Conservation (phyloP, 2,329 filamentous ascomycete genomes). For the Orbilia blumenaviensis region DNA sequence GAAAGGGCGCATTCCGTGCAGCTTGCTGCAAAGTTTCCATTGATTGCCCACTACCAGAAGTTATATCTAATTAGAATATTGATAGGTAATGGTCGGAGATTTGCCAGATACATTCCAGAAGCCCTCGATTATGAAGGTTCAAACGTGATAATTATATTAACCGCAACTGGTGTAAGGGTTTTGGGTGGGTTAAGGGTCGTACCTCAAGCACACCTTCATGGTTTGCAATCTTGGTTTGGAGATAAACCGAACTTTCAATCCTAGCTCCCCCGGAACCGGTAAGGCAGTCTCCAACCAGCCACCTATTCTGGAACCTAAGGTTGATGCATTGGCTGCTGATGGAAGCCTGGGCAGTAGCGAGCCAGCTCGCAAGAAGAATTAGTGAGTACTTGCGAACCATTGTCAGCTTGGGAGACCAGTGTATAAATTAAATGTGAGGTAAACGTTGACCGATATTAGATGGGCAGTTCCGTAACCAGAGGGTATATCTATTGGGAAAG, state of each 20-base stretch:
- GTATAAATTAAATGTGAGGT: not conserved
- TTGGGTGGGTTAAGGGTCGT: not conserved
- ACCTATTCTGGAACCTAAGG: constrained; percentile 20
- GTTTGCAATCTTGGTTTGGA: constrained; percentile 34
- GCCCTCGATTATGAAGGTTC: too few species aligned
- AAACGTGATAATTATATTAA: not conserved
- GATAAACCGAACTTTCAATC: constrained; percentile 46
- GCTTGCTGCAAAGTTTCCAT: constrained; percentile 32
- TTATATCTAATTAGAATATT: not conserved
- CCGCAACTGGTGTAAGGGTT: too few species aligned
- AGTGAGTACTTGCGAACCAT: constrained; percentile 14
- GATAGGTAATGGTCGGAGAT: too few species aligned
- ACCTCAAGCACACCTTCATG: constrained; percentile 44
- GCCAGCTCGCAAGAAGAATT: constrained; percentile 12
- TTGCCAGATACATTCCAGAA: too few species aligned
- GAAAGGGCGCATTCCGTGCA: constrained; percentile 32
- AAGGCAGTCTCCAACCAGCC: constrained; percentile 42
- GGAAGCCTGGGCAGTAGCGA: constrained; percentile 26
- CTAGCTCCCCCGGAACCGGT: constrained; percentile 28
- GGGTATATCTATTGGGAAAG: too few species aligned
- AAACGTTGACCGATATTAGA: too few species aligned
- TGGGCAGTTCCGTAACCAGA: too few species aligned
- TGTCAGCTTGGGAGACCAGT: not conserved
- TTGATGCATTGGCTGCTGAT: constrained; percentile 52
- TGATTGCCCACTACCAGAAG: constrained; percentile 42